Conservation (phyloP, 441 rosid genomes). For the Pelargonium fulgidum region DNA sequence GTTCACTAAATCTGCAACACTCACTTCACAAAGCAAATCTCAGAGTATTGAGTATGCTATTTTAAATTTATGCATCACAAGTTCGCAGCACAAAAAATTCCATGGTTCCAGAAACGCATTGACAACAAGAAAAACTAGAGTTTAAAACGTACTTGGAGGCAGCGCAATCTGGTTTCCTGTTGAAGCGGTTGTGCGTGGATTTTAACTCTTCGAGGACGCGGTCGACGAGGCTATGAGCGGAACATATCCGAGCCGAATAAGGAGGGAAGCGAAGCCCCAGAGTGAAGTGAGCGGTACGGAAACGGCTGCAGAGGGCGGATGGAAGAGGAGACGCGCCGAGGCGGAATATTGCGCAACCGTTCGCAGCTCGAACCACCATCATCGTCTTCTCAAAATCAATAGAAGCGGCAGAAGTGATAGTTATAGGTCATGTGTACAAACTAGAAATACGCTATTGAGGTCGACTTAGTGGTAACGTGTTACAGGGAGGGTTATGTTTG, state of each 20-base stretch:
- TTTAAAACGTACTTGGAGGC: constrained; percentile 48
- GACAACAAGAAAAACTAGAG: neutral
- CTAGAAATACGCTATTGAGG: too few species aligned
- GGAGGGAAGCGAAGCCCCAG: neutral
- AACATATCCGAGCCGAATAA: constrained; percentile 28
- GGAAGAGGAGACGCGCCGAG: neutral
- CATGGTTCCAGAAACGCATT: neutral
- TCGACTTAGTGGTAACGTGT: too few species aligned
- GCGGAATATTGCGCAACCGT: neutral
- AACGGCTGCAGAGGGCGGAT: neutral
- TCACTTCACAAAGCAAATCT: too few species aligned
- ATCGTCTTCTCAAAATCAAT: neutral
- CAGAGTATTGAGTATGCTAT: too few species aligned
- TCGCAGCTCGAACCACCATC: neutral
- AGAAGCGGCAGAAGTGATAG: neutral
- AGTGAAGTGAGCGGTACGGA: neutral
- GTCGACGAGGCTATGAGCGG: constrained; percentile 52
- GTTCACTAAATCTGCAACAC: too few species aligned
- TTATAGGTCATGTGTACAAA: neutral
- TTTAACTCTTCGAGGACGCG: constrained; percentile 53
- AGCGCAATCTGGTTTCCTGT: constrained; percentile 39
- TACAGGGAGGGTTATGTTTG: too few species aligned
- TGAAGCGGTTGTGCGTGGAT: constrained; percentile 33
- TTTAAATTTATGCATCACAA: too few species aligned
- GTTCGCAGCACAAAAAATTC: neutral